Evolutionary conservation across 352 stramenopile genomes (phyloP), one percentile per base, ranked within the genome.

Genomic region (Phytophthora syringae): DNA sequence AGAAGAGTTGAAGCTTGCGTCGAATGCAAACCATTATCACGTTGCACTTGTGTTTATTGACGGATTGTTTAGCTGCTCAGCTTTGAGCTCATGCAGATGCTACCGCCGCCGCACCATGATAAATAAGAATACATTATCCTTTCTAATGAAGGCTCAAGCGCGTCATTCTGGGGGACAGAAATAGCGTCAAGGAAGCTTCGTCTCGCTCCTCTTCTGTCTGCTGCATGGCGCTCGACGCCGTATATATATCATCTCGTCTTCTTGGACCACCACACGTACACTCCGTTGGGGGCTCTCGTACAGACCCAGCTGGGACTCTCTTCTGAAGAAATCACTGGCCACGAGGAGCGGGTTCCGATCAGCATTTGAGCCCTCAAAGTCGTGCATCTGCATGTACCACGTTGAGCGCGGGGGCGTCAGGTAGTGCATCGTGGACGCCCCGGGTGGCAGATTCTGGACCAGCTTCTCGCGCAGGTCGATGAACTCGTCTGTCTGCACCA

Each of bases 371-470:
- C 52, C 70, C 28, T 93, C 85, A 42, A 94, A 89, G 74, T 86
- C 60, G 30, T 86, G 83, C 79, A 90, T 94, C 57, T 94, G 86
- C 61, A 94, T 92, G 76, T 79, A 80, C 86, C 86, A 94, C 25
- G 86, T 94, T 5, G 86, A 91, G 28, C 83, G 82, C 22, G 86
- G 86, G 39, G 86, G 86, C 45, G 83, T 92, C 12, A 94, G 76
- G 43, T 90, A 79, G 44, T 84, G 78, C 50, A 76, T 42, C 7
- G 55, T 30, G 5, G 59, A 44, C 3, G 55, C 32, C 27, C 66
- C 65, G 10, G 55, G 62, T 5, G 64, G 51, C 47, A 93, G 48
- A 30, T 77, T 81, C 40, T 77, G 60, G 25, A 90, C 64, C 37
- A 93, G 54, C 44, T 86, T 78, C 22, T 87, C 83, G n/a, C 74